Evolutionary conservation across 192 early-diverging fungal genomes (phyloP), one percentile per base, ranked within the genome.

Genomic region (Spizellomyces punctatus): DNA sequence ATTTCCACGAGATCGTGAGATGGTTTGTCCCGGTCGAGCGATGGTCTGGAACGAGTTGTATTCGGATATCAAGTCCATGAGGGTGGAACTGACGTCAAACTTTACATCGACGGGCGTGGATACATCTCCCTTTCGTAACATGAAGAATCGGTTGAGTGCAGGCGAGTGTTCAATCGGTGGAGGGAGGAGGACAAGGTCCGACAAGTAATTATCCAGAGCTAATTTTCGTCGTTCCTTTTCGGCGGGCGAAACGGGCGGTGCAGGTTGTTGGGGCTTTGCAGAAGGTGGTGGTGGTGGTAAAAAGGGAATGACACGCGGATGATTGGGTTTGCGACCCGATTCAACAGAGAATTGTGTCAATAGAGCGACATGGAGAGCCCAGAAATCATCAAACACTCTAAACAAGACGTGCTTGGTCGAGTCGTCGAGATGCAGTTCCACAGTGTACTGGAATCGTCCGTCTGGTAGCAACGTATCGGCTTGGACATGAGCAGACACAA

Each of bases 381-480:
- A 78, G 66, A 84, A 75, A 63, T 84, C 80, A 58, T 84, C 80
- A 46, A 58, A 75, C 12, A 69, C 70, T 19, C 82, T 62, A 52
- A 72, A 62, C 7, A 81, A 50, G n/a, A 77, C 63, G 62, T 56
- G 49, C 8, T 14, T 14, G 10, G 66, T 64, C 44, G 67, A 36
- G 69, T 76, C 68, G 65, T 36, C 67, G 8, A 61, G 47, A 54
- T 72, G 46, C 19, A 78, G 22, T 63, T 78, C 73, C 67, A 81
- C 46, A 14, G 76, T 71, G 62, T 64, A 83, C 7, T 64, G 52
- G 46, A 60, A 74, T 46, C 76, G 66, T 46, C 72, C 66, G 68
- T 75, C 68, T 4, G 64, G 56, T 46, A 52, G 58, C 41, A 59
- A 10, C 4, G 67, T 56, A 47, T 58, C 58, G 46, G n/a, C 47